These are phyloP conservation scores for Apiospora sp. DNA, from an alignment of 2,329 filamentous ascomycete species.

Conservation along the genomic window DNA sequence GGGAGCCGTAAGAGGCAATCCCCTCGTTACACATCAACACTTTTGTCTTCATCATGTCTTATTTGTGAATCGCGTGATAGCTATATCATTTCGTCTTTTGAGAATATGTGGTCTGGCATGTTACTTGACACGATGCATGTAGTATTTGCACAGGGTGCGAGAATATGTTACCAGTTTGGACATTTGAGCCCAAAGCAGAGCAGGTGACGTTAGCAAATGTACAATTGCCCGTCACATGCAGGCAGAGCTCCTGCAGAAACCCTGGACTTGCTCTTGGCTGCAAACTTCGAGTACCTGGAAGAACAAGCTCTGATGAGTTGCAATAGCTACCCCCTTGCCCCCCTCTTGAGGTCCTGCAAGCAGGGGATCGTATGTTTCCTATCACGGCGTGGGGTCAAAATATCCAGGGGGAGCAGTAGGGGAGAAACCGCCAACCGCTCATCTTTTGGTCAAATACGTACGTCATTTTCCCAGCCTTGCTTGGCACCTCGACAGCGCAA, in stretches of 20 bases:
- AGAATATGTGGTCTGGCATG: not conserved
- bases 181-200: not conserved
- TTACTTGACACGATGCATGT: not conserved
- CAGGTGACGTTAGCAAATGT: not conserved
- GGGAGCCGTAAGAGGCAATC: not conserved
- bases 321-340: slow-evolving; percentile 17
- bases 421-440: slow-evolving; percentile 8
- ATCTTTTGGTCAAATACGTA: slow-evolving; percentile 6
- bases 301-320: slow-evolving; percentile 5
- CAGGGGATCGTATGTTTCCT: slow-evolving; percentile 14
- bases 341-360: not conserved
- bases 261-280: not conserved
- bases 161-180: not conserved
- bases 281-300: not conserved
- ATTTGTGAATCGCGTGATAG: not conserved
- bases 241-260: slow-evolving; percentile 14
- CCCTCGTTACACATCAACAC: slow-evolving; percentile 10
- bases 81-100: too few relatives aligned
- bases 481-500: slow-evolving; percentile 15
- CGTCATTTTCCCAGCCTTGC: slow-evolving; percentile 14
- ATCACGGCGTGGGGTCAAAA: slow-evolving; percentile 3
- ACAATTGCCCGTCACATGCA: not conserved
- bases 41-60: not conserved
- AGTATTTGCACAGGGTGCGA: not conserved
- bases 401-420: not conserved